Evolutionary conservation across 768 basidiomycete genomes (phyloP).

Genomic region (Trametes villosa): DNA sequence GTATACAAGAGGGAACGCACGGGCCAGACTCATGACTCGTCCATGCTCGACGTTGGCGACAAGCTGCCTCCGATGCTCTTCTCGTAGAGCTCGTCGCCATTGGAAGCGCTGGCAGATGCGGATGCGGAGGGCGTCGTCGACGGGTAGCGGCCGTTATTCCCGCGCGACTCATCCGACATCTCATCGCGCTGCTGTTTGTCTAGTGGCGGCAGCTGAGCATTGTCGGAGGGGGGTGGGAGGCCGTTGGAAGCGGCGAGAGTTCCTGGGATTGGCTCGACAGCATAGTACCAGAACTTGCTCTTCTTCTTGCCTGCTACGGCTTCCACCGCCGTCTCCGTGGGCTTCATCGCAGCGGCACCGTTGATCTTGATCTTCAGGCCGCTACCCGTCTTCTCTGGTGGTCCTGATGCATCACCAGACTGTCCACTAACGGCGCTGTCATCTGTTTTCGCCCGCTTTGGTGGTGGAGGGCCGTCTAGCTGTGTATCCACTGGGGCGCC

Average conservation of each 20-base stretch:
- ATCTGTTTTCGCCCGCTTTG: conserved; percentile 78
- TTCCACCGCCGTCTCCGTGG: conserved; percentile 75
- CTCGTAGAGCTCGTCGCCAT: conserved; percentile 33
- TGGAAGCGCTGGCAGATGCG: conserved; percentile 24
- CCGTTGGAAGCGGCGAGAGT: conserved; percentile 30
- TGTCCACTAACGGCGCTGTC: conserved; percentile 55
- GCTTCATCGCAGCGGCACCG: conserved; percentile 69
- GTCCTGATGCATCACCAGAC: conserved; percentile 30
- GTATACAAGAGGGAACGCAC: conserved; percentile 19
- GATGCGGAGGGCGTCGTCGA: conserved; percentile 22
- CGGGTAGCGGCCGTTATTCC: conserved; percentile 15
- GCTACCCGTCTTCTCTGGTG: conserved; percentile 33
- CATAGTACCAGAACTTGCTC: conserved; percentile 90
- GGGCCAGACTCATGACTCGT: conserved; percentile 32
- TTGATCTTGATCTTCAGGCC: conserved; percentile 53
- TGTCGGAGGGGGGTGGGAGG: conserved; percentile 21
- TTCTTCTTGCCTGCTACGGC: conserved; percentile 79
- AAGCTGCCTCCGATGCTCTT: conserved; percentile 45
- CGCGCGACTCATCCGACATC: conserved; percentile 18
- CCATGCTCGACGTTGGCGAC: conserved; percentile 47
- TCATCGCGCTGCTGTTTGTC: conserved; percentile 4
- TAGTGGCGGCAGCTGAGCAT: background rate
- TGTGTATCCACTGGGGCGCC: conserved; percentile 58
- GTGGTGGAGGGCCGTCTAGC: conserved; percentile 52
- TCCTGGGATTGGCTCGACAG: conserved; percentile 69